These are phyloP conservation scores for Cladorrhinum sp. DNA, from an alignment of 2,329 filamentous ascomycete genomes.

Conservation along the genomic window DNA sequence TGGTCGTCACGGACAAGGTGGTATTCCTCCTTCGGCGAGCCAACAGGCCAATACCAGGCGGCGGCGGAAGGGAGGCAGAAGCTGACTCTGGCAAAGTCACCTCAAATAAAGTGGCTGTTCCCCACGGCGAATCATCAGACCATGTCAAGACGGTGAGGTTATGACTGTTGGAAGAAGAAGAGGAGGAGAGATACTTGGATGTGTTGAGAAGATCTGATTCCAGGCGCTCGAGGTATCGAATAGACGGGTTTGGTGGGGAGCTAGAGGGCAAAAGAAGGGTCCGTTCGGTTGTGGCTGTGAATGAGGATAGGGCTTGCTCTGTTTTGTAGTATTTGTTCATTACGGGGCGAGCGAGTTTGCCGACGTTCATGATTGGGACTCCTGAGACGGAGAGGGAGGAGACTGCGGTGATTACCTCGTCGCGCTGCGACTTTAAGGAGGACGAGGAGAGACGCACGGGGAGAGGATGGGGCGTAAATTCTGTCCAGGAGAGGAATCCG, in stretches of 20 bases:
- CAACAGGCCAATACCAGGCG: not conserved
- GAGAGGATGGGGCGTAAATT: not conserved
- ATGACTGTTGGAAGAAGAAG: not conserved
- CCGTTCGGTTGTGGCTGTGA: conserved; percentile 8
- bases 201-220: conserved; percentile 21
- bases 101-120: conserved; percentile 16
- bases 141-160: conserved; percentile 19
- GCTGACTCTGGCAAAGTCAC: conserved; percentile 1
- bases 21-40: not conserved
- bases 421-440: not conserved
- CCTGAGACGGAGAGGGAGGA: not conserved
- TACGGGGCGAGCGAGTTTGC: conserved; percentile 12
- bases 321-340: conserved; percentile 11
- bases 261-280: conserved; percentile 4
- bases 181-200: conserved; percentile 11
- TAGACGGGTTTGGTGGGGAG: not conserved
- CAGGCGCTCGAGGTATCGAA: conserved; percentile 7
- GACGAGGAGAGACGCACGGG: not conserved
- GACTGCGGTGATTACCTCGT: conserved; percentile 13
- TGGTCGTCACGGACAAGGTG: not conserved
- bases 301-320: conserved; percentile 1
- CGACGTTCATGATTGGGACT: conserved; percentile 8
- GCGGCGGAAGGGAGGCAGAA: not conserved
- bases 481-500: conserved; percentile 7
- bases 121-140: conserved; percentile 10